phyloP scores from a whole-genome alignment of 345 rosid genomes.

The Arabis hirsuta region DNA sequence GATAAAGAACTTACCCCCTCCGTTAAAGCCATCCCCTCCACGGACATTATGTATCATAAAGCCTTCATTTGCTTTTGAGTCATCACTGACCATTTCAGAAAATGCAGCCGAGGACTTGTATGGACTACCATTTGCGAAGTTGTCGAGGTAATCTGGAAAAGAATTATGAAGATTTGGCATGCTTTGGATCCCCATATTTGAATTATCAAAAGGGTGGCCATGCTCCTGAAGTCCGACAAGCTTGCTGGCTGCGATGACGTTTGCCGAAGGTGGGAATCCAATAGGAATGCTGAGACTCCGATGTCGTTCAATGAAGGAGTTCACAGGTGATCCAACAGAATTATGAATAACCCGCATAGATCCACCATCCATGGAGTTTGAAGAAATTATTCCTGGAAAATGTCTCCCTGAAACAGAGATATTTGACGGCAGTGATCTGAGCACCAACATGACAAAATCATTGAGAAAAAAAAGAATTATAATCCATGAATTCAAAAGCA shows the following conservation, averaged over 20 bases:
- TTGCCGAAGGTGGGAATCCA: slow-evolving; percentile 64
- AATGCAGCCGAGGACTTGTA: slow-evolving; percentile 53
- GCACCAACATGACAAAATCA: slow-evolving; percentile 25
- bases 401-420: slow-evolving; percentile 45
- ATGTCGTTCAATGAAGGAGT: slow-evolving; percentile 61
- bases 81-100: slow-evolving; percentile 52
- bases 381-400: slow-evolving; percentile 53
- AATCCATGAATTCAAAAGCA: slow-evolving; percentile 26
- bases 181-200: slow-evolving; percentile 57
- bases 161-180: slow-evolving; percentile 69
- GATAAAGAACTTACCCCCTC: slow-evolving; percentile 56
- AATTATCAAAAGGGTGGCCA: slow-evolving; percentile 54
- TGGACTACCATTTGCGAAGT: slow-evolving; percentile 57
- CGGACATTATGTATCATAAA: slow-evolving; percentile 53
- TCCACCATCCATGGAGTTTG: slow-evolving; percentile 61
- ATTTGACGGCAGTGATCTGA: slow-evolving; percentile 27
- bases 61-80: slow-evolving; percentile 58
- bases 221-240: slow-evolving; percentile 60
- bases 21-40: slow-evolving; percentile 60
- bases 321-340: slow-evolving; percentile 53
- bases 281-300: slow-evolving; percentile 71
- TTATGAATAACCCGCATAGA: slow-evolving; percentile 56
- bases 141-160: slow-evolving; percentile 71
- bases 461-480: slow-evolving; percentile 10
- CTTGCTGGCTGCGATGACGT: slow-evolving; percentile 59